Evolutionary conservation across 495 filamentous ascomycete species (phyloP).

Genomic region (Acidiella bohemica): DNA sequence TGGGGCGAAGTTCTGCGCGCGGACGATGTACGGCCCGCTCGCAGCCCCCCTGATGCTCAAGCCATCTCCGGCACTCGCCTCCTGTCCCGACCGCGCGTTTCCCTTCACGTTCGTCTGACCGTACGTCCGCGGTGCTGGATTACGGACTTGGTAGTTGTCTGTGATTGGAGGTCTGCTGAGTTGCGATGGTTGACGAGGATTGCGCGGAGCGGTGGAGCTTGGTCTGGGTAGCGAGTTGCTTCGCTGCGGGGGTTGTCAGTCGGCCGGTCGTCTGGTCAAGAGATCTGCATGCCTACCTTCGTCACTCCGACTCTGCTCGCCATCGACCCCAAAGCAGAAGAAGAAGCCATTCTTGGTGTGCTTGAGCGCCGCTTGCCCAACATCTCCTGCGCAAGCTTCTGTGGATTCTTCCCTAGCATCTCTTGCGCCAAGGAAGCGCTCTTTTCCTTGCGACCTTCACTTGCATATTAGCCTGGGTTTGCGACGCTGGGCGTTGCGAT

Average conservation of each 20-base stretch:
- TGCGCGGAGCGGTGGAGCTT: conserved; percentile 7
- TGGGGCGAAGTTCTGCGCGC: conserved; percentile 78
- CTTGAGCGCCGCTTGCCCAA: conserved; percentile 51
- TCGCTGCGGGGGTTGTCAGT: conserved; percentile 5
- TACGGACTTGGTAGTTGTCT: conserved; percentile 27
- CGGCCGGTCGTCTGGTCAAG: too few species aligned
- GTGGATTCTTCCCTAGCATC: conserved; percentile 25
- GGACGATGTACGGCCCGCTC: conserved; percentile 60
- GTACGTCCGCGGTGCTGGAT: not conserved
- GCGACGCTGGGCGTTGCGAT: not conserved
- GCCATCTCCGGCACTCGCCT: conserved; percentile 34
- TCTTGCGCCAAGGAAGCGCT: conserved; percentile 16
- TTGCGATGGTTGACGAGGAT: conserved; percentile 33
- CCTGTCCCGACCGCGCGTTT: too few species aligned
- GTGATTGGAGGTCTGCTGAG: conserved; percentile 39
- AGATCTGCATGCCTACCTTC: too few species aligned
- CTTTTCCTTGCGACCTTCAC: conserved; percentile 6
- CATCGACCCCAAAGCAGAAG: conserved; percentile 41
- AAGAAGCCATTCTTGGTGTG: conserved; percentile 41
- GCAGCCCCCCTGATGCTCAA: conserved; percentile 70
- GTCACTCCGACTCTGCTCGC: conserved; percentile 63
- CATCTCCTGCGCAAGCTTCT: conserved; percentile 49
- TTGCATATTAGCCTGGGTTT: not conserved
- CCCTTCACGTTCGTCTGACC: not conserved
- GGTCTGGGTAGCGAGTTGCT: conserved; percentile 8